Evolutionary conservation across 768 basidiomycete genomes (phyloP).

Genomic region (Podaxis sp.): DNA sequence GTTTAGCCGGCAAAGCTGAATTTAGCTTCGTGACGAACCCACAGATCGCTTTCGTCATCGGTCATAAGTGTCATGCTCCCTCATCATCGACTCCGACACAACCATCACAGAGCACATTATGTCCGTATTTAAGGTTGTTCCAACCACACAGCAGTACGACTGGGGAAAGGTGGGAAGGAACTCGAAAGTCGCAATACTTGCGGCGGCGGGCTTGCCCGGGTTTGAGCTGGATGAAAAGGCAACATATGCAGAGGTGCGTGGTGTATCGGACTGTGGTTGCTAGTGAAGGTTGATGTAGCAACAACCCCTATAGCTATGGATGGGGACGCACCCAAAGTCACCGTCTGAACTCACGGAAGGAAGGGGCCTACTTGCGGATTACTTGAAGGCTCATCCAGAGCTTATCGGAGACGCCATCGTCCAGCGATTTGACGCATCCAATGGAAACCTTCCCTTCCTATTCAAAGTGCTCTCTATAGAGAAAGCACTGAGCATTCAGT

Average conservation of each 20-base stretch:
- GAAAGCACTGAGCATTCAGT: slow-evolving; percentile 89
- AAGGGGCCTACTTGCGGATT: slow-evolving; percentile 47
- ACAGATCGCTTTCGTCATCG: background rate
- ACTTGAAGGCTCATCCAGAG: slow-evolving; percentile 65
- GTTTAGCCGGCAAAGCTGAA: background rate
- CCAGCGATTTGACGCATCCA: slow-evolving; percentile 49
- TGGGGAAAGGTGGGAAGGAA: slow-evolving; percentile 87
- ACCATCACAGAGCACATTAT: background rate
- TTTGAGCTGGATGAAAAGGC: slow-evolving; percentile 68
- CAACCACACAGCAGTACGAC: slow-evolving; percentile 88
- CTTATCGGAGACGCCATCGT: slow-evolving; percentile 66
- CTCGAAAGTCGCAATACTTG: slow-evolving; percentile 90
- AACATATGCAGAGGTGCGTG: slow-evolving; percentile 90
- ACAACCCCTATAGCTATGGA: slow-evolving; percentile 77
- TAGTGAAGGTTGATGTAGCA: slow-evolving; percentile 8
- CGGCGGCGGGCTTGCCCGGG: slow-evolving; percentile 58
- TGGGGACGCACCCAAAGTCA: slow-evolving; percentile 90
- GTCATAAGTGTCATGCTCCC: background rate
- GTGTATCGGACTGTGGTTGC: background rate
- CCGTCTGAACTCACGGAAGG: slow-evolving; percentile 41
- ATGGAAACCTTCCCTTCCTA: slow-evolving; percentile 83
- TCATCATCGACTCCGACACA: background rate
- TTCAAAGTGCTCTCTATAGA: slow-evolving; percentile 91
- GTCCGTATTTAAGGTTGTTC: slow-evolving; percentile 73
- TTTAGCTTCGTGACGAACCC: background rate